Conservation (phyloP, 805 yeast genomes). For the Maudiozyma turicensis region DNA sequence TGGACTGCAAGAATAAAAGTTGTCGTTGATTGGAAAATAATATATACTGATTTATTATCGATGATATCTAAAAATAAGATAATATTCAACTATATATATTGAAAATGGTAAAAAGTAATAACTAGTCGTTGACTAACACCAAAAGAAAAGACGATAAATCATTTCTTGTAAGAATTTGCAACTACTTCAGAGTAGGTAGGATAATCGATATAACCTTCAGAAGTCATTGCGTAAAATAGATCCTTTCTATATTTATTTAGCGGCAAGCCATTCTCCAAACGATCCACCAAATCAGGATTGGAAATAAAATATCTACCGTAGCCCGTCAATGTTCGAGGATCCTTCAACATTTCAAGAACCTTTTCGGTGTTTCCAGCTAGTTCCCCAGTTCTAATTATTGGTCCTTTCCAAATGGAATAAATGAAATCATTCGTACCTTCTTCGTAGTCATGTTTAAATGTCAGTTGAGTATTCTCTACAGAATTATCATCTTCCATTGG, state of each 20-base stretch:
- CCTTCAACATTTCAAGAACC: constrained; percentile 20
- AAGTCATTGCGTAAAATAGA: background rate
- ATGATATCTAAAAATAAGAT: too few relatives aligned
- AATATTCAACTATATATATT: too few relatives aligned
- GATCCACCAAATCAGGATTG: background rate
- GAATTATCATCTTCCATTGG: constrained; percentile 27
- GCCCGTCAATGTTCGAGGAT: constrained; percentile 18
- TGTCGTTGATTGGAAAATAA: too few relatives aligned
- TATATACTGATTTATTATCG: too few relatives aligned
- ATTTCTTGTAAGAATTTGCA: background rate
- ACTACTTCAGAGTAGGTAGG: background rate
- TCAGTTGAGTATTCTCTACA: constrained; percentile 7
- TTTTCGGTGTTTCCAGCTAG: constrained; percentile 15
- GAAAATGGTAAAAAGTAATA: too few relatives aligned
- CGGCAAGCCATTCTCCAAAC: background rate
- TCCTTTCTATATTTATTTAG: background rate
- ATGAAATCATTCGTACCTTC: constrained; percentile 30
- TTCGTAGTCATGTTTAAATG: constrained; percentile 11
- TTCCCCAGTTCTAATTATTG: constrained; percentile 32
- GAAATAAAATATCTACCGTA: constrained; percentile 23
- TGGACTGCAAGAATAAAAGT: too few relatives aligned
- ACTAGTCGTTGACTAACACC: too few relatives aligned
- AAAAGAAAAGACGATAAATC: background rate
- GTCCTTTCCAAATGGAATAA: constrained; percentile 35
- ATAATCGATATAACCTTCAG: background rate